These are phyloP conservation scores for Myriosclerotinia duriaeana DNA, from an alignment of 2,329 filamentous ascomycete species.

Conservation along the genomic window DNA sequence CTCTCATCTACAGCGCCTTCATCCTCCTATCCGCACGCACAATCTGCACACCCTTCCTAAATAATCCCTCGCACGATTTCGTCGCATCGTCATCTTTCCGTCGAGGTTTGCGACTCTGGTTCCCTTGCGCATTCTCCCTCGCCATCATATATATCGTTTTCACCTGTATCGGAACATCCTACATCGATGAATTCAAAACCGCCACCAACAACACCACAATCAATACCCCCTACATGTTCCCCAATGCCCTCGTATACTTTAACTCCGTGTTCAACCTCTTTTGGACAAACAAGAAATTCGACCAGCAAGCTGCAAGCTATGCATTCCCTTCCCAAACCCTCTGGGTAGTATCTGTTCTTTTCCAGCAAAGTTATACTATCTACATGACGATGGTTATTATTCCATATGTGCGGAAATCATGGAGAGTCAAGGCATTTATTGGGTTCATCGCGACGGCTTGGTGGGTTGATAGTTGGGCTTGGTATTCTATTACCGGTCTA, in stretches of 20 bases:
- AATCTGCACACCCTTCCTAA: constrained; percentile 45
- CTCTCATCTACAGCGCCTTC: constrained; percentile 48
- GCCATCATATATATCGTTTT: constrained; percentile 44
- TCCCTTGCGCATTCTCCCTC: constrained; percentile 45
- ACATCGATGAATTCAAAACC: constrained; percentile 44
- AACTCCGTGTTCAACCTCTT: constrained; percentile 50
- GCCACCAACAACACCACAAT: constrained; percentile 44
- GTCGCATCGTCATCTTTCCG: constrained; percentile 46
- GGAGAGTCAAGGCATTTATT: constrained; percentile 27
- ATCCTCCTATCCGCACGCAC: constrained; percentile 48
- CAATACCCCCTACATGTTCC: constrained; percentile 39
- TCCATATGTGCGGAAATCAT: constrained; percentile 34
- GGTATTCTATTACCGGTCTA: constrained; percentile 48
- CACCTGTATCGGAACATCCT: constrained; percentile 38
- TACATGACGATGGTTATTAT: constrained; percentile 51
- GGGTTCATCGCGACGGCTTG: constrained; percentile 47
- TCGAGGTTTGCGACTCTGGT: constrained; percentile 45
- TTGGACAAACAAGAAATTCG: constrained; percentile 46
- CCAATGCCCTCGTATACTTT: constrained; percentile 46
- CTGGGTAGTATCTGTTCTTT: constrained; percentile 48
- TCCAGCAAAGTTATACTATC: constrained; percentile 48
- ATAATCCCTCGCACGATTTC: constrained; percentile 39
- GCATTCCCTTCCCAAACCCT: constrained; percentile 48
- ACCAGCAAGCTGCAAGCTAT: constrained; percentile 44
- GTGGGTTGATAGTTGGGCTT: constrained; percentile 51